Conservation (phyloP, 2,329 filamentous ascomycete genomes). For the Aspergillus novoparasiticus region DNA sequence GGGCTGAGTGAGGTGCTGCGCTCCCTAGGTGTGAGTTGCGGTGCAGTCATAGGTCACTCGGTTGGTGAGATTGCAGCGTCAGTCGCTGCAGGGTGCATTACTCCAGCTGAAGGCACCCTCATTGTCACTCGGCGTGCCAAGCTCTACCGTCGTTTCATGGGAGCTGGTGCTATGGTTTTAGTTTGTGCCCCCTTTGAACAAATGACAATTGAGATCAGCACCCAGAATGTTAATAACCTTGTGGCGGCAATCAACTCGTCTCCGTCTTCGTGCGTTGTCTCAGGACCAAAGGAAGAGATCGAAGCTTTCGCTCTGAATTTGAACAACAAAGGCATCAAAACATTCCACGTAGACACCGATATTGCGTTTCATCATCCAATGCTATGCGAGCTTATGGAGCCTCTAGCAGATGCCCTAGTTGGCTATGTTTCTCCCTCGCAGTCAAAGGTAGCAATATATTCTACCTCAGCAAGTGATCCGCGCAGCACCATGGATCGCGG, state of each 20-base stretch:
- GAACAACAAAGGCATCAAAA: slow-evolving; percentile 29
- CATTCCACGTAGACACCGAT: slow-evolving; percentile 42
- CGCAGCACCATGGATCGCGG: slow-evolving; percentile 6
- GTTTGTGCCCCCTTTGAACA: slow-evolving; percentile 2
- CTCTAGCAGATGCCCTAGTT: slow-evolving; percentile 26
- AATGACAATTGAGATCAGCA: neutral
- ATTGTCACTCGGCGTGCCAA: slow-evolving; percentile 38
- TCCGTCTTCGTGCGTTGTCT: slow-evolving; percentile 14
- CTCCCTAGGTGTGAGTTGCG: slow-evolving; percentile 26
- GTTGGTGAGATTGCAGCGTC: slow-evolving; percentile 47
- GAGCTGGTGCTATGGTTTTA: slow-evolving; percentile 13
- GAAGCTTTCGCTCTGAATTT: neutral
- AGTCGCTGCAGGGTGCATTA: slow-evolving; percentile 28
- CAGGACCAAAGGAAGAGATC: slow-evolving; percentile 15
- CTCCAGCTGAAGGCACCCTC: slow-evolving; percentile 37
- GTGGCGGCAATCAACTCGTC: slow-evolving; percentile 16
- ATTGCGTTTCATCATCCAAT: slow-evolving; percentile 47
- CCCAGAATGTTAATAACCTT: neutral
- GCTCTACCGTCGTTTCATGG: slow-evolving; percentile 36
- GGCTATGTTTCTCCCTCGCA: slow-evolving; percentile 26
- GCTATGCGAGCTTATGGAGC: slow-evolving; percentile 33
- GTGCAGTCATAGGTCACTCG: slow-evolving; percentile 46
- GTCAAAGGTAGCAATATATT: slow-evolving; percentile 16
- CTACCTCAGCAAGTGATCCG: slow-evolving; percentile 22
- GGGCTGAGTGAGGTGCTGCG: slow-evolving; percentile 33